phyloP scores from a whole-genome alignment of 1,284 basidiomycete genomes.

The Pyrrhoderma lamaoense region DNA sequence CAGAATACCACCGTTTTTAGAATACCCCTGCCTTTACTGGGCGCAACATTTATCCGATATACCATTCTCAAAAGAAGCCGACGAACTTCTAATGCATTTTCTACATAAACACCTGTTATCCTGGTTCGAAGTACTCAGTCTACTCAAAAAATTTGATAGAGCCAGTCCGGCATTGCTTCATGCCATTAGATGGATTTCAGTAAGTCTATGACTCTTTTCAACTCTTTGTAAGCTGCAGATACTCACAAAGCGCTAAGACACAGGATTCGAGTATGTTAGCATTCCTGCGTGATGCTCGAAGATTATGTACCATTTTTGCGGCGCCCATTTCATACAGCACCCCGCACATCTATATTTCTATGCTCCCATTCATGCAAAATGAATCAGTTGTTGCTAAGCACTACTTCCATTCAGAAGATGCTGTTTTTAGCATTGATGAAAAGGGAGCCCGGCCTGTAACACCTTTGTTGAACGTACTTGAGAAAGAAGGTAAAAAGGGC shows the following conservation, averaged over 20 bases:
- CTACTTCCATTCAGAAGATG: background rate
- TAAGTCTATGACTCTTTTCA: background rate
- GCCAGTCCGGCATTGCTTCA: slow-evolving; percentile 1
- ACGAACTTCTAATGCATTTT: slow-evolving; percentile 12
- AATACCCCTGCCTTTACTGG: slow-evolving; percentile 10
- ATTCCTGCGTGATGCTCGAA: slow-evolving; percentile 15
- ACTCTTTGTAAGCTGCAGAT: background rate
- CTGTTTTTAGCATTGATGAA: background rate
- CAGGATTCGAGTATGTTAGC: background rate
- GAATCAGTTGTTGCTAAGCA: slow-evolving; percentile 3
- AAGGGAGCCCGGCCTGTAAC: background rate
- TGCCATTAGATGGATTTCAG: background rate
- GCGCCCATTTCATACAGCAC: slow-evolving; percentile 17
- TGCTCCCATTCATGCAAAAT: slow-evolving; percentile 20
- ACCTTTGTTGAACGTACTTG: slow-evolving; percentile 2
- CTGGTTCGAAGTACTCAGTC: slow-evolving; percentile 27
- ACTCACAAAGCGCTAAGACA: background rate
- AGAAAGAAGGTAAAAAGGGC: slow-evolving; percentile 1
- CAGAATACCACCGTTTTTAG: background rate
- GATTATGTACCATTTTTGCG: slow-evolving; percentile 17
- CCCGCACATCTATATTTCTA: slow-evolving; percentile 24
- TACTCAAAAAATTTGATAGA: slow-evolving; percentile 14
- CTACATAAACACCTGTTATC: slow-evolving; percentile 21
- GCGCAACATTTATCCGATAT: slow-evolving; percentile 3
- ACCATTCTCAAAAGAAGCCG: background rate